Percentiles rank a stretch among this genome's conserved stretches.
These are phyloP conservation scores for Alternaria longipes DNA, from an alignment of 2,329 filamentous ascomycete genomes.

Conservation along the genomic window DNA sequence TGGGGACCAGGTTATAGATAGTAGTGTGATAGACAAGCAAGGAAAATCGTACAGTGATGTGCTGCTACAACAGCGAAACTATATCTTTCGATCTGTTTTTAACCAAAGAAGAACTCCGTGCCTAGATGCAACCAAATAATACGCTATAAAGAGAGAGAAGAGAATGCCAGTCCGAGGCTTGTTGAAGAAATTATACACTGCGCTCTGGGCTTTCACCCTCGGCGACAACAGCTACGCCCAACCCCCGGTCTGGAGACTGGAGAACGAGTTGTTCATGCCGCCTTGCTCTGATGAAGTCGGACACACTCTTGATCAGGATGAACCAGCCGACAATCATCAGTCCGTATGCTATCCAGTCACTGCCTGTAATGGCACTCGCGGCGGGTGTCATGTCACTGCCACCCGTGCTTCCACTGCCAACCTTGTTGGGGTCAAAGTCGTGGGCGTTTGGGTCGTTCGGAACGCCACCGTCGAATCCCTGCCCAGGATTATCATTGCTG, in stretches of 20 bases:
- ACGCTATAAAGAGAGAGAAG: constrained; percentile 12
- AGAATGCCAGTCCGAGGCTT: constrained; percentile 17
- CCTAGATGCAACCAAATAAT: constrained; percentile 17
- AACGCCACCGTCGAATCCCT: constrained; percentile 63
- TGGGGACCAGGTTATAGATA: not conserved
- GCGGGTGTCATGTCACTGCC: constrained; percentile 48
- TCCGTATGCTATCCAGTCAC: constrained; percentile 89
- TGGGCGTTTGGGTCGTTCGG: constrained; percentile 91
- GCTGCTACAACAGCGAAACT: constrained; percentile 7
- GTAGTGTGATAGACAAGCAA: not conserved
- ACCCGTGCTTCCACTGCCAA: constrained; percentile 53
- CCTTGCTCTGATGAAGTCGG: constrained; percentile 86
- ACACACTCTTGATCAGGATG: constrained; percentile 91
- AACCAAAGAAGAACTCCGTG: constrained; percentile 1
- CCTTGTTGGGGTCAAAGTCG: constrained; percentile 79
- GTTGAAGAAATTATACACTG: constrained; percentile 47
- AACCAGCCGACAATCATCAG: constrained; percentile 99
- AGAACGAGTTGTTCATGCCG: constrained; percentile 92
- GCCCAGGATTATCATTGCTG: constrained; percentile 59
- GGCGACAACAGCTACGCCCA: constrained; percentile 85
- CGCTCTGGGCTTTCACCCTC: constrained; percentile 82
- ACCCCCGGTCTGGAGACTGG: constrained; percentile 88
- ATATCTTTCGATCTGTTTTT: not conserved
- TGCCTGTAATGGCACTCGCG: constrained; percentile 70
- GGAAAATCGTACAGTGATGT: constrained; percentile 13